These are phyloP conservation scores for Pseudophaeomoniella oleicola DNA, from an alignment of 2,329 filamentous ascomycete species.

Conservation along the genomic window DNA sequence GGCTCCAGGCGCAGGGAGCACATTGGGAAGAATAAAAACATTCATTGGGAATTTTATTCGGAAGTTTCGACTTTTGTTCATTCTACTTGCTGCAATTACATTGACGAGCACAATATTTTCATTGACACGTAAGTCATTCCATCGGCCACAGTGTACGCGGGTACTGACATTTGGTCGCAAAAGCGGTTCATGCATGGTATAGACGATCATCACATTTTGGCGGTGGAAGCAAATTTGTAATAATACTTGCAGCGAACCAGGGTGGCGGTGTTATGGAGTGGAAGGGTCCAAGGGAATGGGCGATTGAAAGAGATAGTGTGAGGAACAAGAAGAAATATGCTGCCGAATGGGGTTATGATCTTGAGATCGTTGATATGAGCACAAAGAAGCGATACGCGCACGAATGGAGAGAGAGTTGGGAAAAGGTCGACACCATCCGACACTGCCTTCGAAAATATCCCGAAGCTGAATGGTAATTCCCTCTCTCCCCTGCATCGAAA, in stretches of 20 bases:
- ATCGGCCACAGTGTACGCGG: not conserved
- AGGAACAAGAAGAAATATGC: constrained; percentile 89
- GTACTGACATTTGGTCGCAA: constrained; percentile 12
- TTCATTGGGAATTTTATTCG: constrained; percentile 39
- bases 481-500: not conserved
- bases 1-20: constrained; percentile 24
- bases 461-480: constrained; percentile 77
- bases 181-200: constrained; percentile 46
- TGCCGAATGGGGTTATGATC: constrained; percentile 77
- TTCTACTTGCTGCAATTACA: constrained; percentile 45
- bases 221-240: constrained; percentile 79
- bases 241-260: constrained; percentile 84
- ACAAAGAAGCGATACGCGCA: constrained; percentile 97
- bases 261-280: constrained; percentile 98
- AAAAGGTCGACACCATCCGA: constrained; percentile 90
- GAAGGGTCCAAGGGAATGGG: constrained; percentile 96
- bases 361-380: constrained; percentile 96
- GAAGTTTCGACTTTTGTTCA: constrained; percentile 47
- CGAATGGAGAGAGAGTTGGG: constrained; percentile 98
- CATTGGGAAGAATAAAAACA: constrained; percentile 18
- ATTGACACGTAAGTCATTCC: constrained; percentile 50
- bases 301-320: constrained; percentile 90
- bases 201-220: constrained; percentile 60
- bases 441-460: constrained; percentile 86
- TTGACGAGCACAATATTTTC: constrained; percentile 47